These are phyloP conservation scores for Hapsidospora chrysogenum DNA, from an alignment of 495 filamentous ascomycete genomes.

Conservation along the genomic window DNA sequence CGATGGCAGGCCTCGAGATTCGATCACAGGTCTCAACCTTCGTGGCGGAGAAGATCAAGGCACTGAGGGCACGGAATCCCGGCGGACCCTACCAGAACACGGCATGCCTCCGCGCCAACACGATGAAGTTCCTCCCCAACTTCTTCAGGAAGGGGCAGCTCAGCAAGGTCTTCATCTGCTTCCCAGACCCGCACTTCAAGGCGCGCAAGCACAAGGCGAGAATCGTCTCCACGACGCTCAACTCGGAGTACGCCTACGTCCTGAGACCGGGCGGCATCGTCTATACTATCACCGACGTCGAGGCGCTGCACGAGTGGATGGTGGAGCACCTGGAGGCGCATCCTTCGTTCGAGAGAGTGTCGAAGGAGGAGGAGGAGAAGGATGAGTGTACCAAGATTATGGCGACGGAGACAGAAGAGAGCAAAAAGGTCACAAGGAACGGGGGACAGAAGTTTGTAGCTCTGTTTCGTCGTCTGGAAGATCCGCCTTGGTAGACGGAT, in stretches of 20 bases:
- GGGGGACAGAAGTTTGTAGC: slow-evolving; percentile 77
- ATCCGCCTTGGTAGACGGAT: slow-evolving; percentile 48
- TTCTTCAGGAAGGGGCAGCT: slow-evolving; percentile 71
- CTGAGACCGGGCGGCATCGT: slow-evolving; percentile 66
- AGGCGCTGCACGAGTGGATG: slow-evolving; percentile 90
- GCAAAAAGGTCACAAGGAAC: slow-evolving; percentile 90
- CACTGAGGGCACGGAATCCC: slow-evolving; percentile 51
- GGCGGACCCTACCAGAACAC: slow-evolving; percentile 63
- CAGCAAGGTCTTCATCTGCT: slow-evolving; percentile 87
- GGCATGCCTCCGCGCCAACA: slow-evolving; percentile 72
- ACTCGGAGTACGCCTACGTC: slow-evolving; percentile 85
- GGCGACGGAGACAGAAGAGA: slow-evolving; percentile 81
- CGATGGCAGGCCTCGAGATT: slow-evolving; percentile 75
- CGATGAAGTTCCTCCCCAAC: slow-evolving; percentile 97
- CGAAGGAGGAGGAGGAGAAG: slow-evolving; percentile 45
- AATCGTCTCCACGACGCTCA: slow-evolving; percentile 76
- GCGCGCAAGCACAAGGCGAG: slow-evolving; percentile 89
- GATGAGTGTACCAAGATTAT: slow-evolving; percentile 72
- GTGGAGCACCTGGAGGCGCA: slow-evolving; percentile 63
- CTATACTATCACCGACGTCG: slow-evolving; percentile 95
- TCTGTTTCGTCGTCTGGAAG: slow-evolving; percentile 61
- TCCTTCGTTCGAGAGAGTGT: slow-evolving; percentile 46
- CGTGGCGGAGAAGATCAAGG: slow-evolving; percentile 69
- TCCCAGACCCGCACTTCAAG: slow-evolving; percentile 98
- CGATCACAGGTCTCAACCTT: slow-evolving; percentile 76